Evolutionary conservation across 2,329 filamentous ascomycete genomes (phyloP).

Genomic region (Alternaria ethzedia): DNA sequence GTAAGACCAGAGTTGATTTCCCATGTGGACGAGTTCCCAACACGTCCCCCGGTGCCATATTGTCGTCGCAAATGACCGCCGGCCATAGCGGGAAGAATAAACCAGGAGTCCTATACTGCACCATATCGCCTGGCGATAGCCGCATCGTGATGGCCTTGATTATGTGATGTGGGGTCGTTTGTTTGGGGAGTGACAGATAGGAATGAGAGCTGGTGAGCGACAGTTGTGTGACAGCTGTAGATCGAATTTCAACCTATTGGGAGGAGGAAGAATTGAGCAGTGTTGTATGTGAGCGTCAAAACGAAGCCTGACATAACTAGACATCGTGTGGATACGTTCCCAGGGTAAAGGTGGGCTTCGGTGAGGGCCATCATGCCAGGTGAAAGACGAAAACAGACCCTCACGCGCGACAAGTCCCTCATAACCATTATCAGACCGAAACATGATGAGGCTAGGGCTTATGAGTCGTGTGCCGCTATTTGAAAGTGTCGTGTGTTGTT

Average conservation of each 20-base stretch:
- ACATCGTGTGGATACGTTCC: neutral
- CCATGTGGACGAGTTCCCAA: no score
- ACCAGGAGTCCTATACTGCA: no score
- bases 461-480: neutral
- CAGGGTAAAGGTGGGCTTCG: slow-evolving; percentile 5
- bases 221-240: neutral
- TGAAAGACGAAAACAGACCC: slow-evolving; percentile 5
- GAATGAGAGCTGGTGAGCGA: neutral
- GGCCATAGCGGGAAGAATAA: slow-evolving; percentile 17
- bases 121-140: neutral
- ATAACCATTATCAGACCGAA: neutral
- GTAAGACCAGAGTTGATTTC: slow-evolving; percentile 14
- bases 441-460: neutral
- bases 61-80: slow-evolving; percentile 27
- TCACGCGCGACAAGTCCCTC: neutral
- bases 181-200: neutral
- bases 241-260: neutral
- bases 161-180: neutral
- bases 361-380: neutral
- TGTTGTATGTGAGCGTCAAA: neutral
- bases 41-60: slow-evolving; percentile 4
- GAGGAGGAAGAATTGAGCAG: neutral
- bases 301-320: neutral
- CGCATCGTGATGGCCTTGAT: neutral
- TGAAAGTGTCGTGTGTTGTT: neutral